These are phyloP conservation scores for Amniculicola lignicola DNA, from an alignment of 495 filamentous ascomycete genomes.

Conservation along the genomic window DNA sequence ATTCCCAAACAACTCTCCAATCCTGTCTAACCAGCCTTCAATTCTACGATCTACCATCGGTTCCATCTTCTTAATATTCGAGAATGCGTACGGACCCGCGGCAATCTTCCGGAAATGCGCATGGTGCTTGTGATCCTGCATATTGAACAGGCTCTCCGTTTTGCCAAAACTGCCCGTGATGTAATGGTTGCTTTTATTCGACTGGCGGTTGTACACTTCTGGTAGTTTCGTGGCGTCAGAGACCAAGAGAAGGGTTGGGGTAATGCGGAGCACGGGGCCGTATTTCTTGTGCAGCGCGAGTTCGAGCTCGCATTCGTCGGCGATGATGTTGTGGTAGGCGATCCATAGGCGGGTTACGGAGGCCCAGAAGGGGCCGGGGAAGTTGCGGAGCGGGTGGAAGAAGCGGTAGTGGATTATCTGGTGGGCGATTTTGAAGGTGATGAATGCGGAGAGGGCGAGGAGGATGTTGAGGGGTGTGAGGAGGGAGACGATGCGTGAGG, in stretches of 20 bases:
- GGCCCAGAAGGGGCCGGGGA: conserved; percentile 56
- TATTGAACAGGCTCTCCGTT: conserved; percentile 50
- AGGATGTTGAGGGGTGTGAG: conserved; percentile 5
- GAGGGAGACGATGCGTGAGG: too few relatives aligned
- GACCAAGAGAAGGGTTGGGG: conserved; percentile 41
- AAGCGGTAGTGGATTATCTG: conserved; percentile 50
- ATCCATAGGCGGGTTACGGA: conserved; percentile 52
- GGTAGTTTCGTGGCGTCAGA: conserved; percentile 44
- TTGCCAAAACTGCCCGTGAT: conserved; percentile 52
- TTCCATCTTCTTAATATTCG: conserved; percentile 35
- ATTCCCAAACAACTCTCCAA: conserved; percentile 31
- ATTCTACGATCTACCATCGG: conserved; percentile 24
- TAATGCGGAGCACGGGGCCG: conserved; percentile 39
- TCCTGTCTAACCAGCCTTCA: conserved; percentile 48
- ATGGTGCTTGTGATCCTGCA: conserved; percentile 50
- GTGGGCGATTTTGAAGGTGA: conserved; percentile 12
- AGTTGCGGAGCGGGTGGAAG: conserved; percentile 50
- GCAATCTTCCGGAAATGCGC: conserved; percentile 48
- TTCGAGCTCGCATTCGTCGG: conserved; percentile 44
- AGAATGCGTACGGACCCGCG: conserved; percentile 44
- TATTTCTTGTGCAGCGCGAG: conserved; percentile 50
- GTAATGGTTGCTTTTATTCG: conserved; percentile 56
- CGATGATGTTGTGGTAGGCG: conserved; percentile 48
- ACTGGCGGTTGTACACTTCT: conserved; percentile 53
- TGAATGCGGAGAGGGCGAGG: conserved; percentile 13